Base-by-base conservation (phyloP, 108 stramenopile genomes). In the Discostella stelligeroides region DNA sequence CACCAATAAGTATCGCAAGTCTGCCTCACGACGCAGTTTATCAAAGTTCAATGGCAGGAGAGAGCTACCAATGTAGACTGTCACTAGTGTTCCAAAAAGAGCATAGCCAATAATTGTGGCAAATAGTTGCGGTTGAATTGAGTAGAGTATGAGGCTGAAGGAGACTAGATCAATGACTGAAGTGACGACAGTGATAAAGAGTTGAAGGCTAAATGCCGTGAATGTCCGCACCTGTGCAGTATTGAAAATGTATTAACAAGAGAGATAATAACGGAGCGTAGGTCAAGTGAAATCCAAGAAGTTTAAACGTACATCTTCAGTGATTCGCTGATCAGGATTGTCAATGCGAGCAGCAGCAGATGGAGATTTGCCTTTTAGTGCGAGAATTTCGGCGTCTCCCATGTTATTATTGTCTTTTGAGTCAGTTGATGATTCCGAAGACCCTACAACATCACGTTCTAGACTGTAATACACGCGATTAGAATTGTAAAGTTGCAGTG, bases 281-380 rank as follows among this genome's bases (percentile, higher is more conserved):
- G n/a, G n/a, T n/a, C n/a, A n/a, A n/a, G n/a, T n/a, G n/a, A n/a
- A n/a, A n/a, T n/a, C n/a, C n/a, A n/a, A n/a, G n/a, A n/a, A n/a
- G n/a, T n/a, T n/a, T n/a, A n/a, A n/a, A n/a, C n/a, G n/a, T n/a
- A n/a, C n/a, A 70, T 97, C 98, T 65, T 97, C 96, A 2, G 96
- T 81, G n/a, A 98, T 95, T 42, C 96, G 86, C 70, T 98, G 98
- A 76, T 98, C 98, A 8, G 96, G 95, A 70, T 97, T 98, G 66
- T 96, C 96, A 28, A 92, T 88, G 37, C 63, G 30, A 21, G 54
- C 23, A 27, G 51, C 29, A 18, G 60, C 25, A 45, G 55, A 60
- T n/a, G 34, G 20, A 21, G n/a, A 6, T 39, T 46, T 18, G 4
- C n/a, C 24, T 37, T 11, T 29, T 28, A 25, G 27, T 21, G 17